These are phyloP conservation scores for Serpula lacrymans DNA, from an alignment of 768 basidiomycete genomes.

Conservation along the genomic window DNA sequence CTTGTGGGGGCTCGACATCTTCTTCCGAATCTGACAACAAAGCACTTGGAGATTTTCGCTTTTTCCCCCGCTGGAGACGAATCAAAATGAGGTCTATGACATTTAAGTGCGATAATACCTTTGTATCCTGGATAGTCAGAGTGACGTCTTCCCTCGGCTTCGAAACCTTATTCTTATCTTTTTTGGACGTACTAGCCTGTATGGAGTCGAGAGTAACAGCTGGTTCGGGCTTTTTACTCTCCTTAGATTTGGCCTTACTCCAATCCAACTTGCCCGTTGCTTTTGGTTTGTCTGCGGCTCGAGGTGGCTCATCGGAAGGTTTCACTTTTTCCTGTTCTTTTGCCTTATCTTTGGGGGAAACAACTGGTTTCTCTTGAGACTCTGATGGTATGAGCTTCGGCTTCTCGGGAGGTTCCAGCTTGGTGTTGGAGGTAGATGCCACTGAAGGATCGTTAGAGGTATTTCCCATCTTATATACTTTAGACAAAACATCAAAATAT, in stretches of 20 bases:
- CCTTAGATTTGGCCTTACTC: constrained; percentile 54
- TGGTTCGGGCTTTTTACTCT: constrained; percentile 9
- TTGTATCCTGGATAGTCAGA: constrained; percentile 1
- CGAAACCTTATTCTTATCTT: constrained; percentile 11
- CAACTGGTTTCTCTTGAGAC: constrained; percentile 20
- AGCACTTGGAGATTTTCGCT: constrained; percentile 41
- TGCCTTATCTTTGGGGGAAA: constrained; percentile 16
- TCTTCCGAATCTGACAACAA: constrained; percentile 31
- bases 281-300: constrained; percentile 27
- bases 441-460: constrained; percentile 5
- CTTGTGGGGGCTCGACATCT: constrained; percentile 11
- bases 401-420: constrained; percentile 28
- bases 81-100: no score
- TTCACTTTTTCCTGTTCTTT: constrained; percentile 23
- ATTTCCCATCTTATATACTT: constrained; percentile 13
- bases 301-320: constrained; percentile 15
- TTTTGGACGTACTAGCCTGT: constrained; percentile 1
- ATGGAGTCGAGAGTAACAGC: not conserved
- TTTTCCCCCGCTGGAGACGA: constrained; percentile 30
- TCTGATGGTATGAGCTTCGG: constrained; percentile 11
- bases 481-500: not conserved
- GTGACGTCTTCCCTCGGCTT: constrained; percentile 13
- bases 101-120: not conserved
- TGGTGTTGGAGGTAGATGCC: constrained; percentile 43
- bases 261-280: constrained; percentile 56